A percentile compares a stretch with the other conserved stretches of the same genome.
These are phyloP conservation scores for Corrigiola litoralis DNA, from an alignment of 179 eudicot species.

Conservation along the genomic window DNA sequence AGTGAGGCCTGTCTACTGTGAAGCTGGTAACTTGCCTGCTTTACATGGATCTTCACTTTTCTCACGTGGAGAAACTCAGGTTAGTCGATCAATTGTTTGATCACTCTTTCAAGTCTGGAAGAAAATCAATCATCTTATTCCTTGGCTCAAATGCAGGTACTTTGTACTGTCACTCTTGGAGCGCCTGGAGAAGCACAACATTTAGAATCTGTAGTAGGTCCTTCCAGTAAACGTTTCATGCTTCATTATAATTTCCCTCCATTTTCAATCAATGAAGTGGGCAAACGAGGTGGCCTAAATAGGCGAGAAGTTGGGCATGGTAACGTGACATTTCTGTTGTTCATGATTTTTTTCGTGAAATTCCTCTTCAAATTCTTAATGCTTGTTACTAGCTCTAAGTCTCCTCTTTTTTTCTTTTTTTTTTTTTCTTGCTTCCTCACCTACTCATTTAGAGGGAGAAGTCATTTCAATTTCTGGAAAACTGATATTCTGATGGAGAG, in stretches of 20 bases:
- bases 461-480: too few species aligned
- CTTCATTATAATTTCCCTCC: conserved; percentile 98
- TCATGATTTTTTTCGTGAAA: background rate
- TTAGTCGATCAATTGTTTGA: conserved; percentile 15
- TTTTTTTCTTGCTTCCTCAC: too few species aligned
- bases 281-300: conserved; percentile 77
- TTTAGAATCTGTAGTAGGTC: conserved; percentile 77
- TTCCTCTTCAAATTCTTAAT: background rate
- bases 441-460: too few species aligned
- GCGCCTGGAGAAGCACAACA: conserved; percentile 95
- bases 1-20: conserved; percentile 90
- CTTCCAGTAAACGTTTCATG: conserved; percentile 86
- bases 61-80: conserved; percentile 97
- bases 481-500: too few species aligned
- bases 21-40: conserved; percentile 76
- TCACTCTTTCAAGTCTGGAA: background rate
- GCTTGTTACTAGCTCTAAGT: background rate
- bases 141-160: conserved; percentile 50
- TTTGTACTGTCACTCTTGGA: conserved; percentile 94
- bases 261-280: conserved; percentile 94
- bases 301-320: conserved; percentile 99
- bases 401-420: background rate
- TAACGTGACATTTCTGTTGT: conserved; percentile 26
- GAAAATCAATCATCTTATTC: background rate
- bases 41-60: conserved; percentile 92